Percentiles rank a stretch among this genome's conserved stretches.
Conservation (phyloP, 2,329 filamentous ascomycete species). For the Ceratocystis destructans region DNA sequence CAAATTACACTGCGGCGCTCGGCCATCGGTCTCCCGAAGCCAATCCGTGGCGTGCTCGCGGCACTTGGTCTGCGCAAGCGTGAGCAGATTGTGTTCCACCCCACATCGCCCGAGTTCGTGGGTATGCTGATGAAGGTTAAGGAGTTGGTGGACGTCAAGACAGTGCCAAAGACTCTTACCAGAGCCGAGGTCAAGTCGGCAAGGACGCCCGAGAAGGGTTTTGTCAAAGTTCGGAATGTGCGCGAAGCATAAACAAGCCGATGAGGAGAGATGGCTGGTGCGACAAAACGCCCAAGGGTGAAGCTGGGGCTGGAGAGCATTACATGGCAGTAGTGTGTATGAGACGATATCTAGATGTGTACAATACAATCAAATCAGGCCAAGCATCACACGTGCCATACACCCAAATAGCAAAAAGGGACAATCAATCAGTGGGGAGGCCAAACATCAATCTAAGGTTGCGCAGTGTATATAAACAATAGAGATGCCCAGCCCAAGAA, state of each 20-base stretch:
- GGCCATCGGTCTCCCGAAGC: conserved; percentile 72
- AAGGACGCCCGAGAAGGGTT: conserved; percentile 65
- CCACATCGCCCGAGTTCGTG: conserved; percentile 64
- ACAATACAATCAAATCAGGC: conserved; percentile 9
- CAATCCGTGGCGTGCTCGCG: conserved; percentile 65
- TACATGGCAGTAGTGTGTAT: conserved; percentile 22
- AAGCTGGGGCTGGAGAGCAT: conserved; percentile 4
- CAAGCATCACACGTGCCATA: background rate
- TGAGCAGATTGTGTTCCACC: conserved; percentile 78
- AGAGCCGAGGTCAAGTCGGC: conserved; percentile 55
- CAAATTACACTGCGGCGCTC: conserved; percentile 82
- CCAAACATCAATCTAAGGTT: background rate
- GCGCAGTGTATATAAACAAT: background rate
- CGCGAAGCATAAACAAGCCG: conserved; percentile 2
- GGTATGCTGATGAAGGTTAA: conserved; percentile 92
- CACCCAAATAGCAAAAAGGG: background rate
- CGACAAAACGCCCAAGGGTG: conserved; percentile 12
- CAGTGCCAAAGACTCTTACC: conserved; percentile 54
- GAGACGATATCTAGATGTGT: conserved; percentile 23
- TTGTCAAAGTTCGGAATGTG: conserved; percentile 55
- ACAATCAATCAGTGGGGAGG: background rate
- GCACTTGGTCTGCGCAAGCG: conserved; percentile 77
- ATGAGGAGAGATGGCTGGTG: conserved; percentile 20
- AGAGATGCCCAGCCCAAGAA: background rate
- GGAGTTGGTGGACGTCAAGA: conserved; percentile 71